Evolutionary conservation across 78 protist genomes (phyloP).

Genomic region (Monosiga brevicollis): DNA sequence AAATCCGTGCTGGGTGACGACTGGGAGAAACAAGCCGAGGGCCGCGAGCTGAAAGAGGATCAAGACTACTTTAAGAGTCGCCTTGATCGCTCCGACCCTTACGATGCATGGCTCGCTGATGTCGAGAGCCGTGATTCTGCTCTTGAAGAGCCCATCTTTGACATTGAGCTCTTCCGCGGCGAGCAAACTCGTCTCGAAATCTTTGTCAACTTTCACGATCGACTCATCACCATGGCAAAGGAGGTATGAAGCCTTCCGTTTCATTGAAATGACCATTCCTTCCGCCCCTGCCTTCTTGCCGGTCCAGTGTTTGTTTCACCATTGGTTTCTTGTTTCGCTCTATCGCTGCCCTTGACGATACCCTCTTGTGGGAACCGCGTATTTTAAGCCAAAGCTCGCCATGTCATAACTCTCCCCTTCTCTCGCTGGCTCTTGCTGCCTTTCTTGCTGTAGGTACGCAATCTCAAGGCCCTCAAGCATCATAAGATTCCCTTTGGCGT

Average conservation of each 20-base stretch:
- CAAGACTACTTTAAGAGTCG: slow-evolving; percentile 45
- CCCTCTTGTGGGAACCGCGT: too few species aligned
- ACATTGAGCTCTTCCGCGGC: neutral
- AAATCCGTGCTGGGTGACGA: slow-evolving; percentile 76
- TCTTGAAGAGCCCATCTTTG: neutral
- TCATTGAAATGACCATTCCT: too few species aligned
- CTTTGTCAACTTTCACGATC: slow-evolving; percentile 2
- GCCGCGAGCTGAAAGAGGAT: slow-evolving; percentile 64
- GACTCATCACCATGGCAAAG: slow-evolving; percentile 39
- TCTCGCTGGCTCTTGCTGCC: neutral
- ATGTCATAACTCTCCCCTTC: too few species aligned
- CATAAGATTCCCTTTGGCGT: too few species aligned
- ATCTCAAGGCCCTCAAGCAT: neutral
- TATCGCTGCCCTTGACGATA: too few species aligned
- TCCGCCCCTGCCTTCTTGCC: too few species aligned
- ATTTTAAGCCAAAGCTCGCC: too few species aligned
- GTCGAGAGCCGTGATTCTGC: neutral
- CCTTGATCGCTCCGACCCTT: slow-evolving; percentile 36
- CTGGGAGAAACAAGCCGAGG: slow-evolving; percentile 77
- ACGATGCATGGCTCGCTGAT: slow-evolving; percentile 40
- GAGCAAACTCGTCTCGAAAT: neutral
- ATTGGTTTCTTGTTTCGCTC: too few species aligned
- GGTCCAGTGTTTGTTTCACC: too few species aligned
- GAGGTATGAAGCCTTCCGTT: slow-evolving; percentile 68
- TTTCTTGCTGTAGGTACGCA: neutral